Base-by-base conservation (phyloP, 768 basidiomycete genomes). In the Leucosporidium creatinivorum region DNA sequence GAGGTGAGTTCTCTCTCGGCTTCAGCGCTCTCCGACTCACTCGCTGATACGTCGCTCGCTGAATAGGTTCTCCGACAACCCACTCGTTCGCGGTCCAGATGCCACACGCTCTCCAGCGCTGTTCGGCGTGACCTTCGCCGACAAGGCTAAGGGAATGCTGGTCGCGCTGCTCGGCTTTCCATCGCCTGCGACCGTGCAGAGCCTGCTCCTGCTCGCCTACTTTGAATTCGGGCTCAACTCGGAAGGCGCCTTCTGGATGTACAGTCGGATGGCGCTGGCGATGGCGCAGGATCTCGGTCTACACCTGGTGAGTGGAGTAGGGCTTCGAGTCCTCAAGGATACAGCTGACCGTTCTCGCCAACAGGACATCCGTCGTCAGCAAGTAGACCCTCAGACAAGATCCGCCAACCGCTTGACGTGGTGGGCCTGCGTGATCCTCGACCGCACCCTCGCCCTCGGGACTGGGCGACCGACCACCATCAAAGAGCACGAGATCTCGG, bases 251-350 rank as follows among this genome's bases (percentile, higher is more conserved):
- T 55, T 69, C n/a, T 75, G 74, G 74, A 73, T 69, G 50, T 63
- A 70, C 57, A 66, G 63, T 3, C 73, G 74, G 18, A 63, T 73
- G 54, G 74, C 74, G 4, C 62, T 75, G 6, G 56, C 74, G 58
- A 75, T 76, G 74, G 58, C 73, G 15, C 62, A 73, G 4, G 75
- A 76, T 39, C 65, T 75, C 21, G 75, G 70, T 6, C 54, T 75
- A 7, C 75, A 76, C 54, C 66, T 74, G 30, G 75, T 75, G 59
- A 18, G 68, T 62, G 21, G n/a, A 19, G 33, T n/a, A n/a, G n/a
- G n/a, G n/a, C n/a, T n/a, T n/a, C n/a, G n/a, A n/a, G n/a, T n/a
- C n/a, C n/a, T n/a, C n/a, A n/a, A n/a, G n/a, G n/a, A n/a, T n/a
- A n/a, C n/a, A n/a, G n/a, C n/a, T n/a, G n/a, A n/a, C n/a, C n/a